Conservation (phyloP, 768 basidiomycete genomes). For the Xerocomus spinulosus region DNA sequence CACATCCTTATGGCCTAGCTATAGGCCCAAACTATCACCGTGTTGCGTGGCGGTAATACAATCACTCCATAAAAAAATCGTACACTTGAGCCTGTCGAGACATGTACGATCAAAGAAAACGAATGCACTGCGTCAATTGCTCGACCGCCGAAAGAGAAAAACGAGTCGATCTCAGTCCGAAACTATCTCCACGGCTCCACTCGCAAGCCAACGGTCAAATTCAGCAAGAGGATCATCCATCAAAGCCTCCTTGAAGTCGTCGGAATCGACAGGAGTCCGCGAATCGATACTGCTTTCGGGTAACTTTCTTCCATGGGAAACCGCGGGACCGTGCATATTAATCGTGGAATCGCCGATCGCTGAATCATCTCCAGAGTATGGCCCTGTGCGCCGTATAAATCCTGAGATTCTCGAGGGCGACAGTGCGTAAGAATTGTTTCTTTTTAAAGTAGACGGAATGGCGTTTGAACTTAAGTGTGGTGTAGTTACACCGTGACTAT, state of each 20-base stretch:
- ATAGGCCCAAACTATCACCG: too few relatives aligned
- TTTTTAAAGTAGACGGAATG: not conserved
- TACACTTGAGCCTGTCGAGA: too few relatives aligned
- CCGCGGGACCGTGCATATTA: not conserved
- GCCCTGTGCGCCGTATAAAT: slow-evolving; percentile 13
- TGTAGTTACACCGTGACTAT: not conserved
- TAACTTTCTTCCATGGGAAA: not conserved
- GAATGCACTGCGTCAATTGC: too few relatives aligned
- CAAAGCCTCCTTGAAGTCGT: slow-evolving; percentile 7
- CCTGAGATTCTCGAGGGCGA: slow-evolving; percentile 25
- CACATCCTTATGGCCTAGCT: too few relatives aligned
- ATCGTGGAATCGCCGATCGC: not conserved
- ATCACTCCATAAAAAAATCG: too few relatives aligned
- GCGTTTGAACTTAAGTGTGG: not conserved
- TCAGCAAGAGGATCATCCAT: slow-evolving; percentile 54
- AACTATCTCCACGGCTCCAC: slow-evolving; percentile 56
- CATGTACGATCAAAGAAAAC: too few relatives aligned
- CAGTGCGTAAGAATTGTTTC: slow-evolving; percentile 9
- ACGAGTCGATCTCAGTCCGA: slow-evolving; percentile 12
- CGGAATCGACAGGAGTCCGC: not conserved
- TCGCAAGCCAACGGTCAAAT: slow-evolving; percentile 65
- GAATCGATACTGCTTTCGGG: not conserved
- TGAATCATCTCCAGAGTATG: not conserved
- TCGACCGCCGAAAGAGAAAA: not conserved
- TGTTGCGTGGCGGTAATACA: too few relatives aligned